These are phyloP conservation scores for Lablab purpureus DNA, from an alignment of 306 rosid genomes.

Conservation along the genomic window DNA sequence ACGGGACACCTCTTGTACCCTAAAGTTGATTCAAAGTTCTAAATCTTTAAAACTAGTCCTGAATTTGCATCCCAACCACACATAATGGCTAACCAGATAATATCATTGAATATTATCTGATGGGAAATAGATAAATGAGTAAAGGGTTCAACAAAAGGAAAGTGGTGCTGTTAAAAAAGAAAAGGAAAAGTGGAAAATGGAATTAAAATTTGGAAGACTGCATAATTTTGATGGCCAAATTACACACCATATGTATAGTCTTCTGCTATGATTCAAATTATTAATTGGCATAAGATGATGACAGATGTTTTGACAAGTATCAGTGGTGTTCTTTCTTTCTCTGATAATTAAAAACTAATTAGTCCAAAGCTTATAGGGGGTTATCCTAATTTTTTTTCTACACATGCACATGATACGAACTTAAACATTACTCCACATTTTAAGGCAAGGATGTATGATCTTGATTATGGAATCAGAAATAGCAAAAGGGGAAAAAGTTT, in stretches of 20 bases:
- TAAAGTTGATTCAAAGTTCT: constrained; percentile 62
- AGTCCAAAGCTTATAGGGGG: background rate
- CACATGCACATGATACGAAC: background rate
- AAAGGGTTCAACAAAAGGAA: background rate
- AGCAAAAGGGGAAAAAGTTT: background rate
- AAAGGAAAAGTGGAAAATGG: background rate
- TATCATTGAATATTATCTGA: constrained; percentile 39
- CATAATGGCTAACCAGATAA: constrained; percentile 61
- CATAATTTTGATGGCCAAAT: constrained; percentile 16
- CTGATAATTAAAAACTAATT: background rate
- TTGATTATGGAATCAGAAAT: background rate
- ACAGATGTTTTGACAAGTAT: background rate
- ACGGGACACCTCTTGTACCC: constrained; percentile 61
- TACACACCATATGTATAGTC: background rate
- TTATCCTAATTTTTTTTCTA: background rate
- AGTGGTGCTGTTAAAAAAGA: background rate
- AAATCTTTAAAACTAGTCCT: constrained; percentile 38
- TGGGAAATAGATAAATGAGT: constrained; percentile 34
- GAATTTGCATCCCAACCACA: constrained; percentile 48
- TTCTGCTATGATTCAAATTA: background rate
- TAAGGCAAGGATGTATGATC: background rate
- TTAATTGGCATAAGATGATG: background rate
- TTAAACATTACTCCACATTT: background rate
- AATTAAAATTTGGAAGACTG: background rate
- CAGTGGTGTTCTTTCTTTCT: background rate